These are phyloP conservation scores for Boletus vermiculosoides DNA, from an alignment of 768 basidiomycete species.

Conservation along the genomic window DNA sequence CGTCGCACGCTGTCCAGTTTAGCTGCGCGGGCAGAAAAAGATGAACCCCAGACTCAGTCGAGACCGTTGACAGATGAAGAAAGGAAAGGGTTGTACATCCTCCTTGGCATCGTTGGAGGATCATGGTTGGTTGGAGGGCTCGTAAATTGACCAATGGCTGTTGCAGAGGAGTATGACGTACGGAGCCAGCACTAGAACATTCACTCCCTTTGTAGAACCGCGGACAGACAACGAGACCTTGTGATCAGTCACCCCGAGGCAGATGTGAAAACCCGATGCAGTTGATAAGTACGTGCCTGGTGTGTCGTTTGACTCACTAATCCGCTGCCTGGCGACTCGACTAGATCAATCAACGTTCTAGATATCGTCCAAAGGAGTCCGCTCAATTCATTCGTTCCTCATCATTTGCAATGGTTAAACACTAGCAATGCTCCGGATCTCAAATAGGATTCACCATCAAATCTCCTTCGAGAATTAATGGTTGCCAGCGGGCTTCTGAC, in stretches of 20 bases:
- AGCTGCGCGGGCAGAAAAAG: constrained; percentile 16
- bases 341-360: background rate
- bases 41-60: constrained; percentile 22
- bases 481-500: constrained; percentile 6
- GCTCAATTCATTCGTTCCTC: background rate
- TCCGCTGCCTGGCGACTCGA: background rate
- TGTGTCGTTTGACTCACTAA: background rate
- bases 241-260: background rate
- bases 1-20: constrained; percentile 14
- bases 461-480: constrained; percentile 2
- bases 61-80: constrained; percentile 44
- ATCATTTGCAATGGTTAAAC: constrained; percentile 1
- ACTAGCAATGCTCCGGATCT: background rate
- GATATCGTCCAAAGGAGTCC: background rate
- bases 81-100: constrained; percentile 44
- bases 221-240: background rate
- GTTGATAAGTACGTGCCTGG: background rate
- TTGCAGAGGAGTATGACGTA: constrained; percentile 11
- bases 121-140: constrained; percentile 47
- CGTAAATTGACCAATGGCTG: constrained; percentile 13
- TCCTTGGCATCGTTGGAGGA: constrained; percentile 48
- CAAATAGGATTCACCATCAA: background rate
- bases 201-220: constrained; percentile 2
- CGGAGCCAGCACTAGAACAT: constrained; percentile 15
- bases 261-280: background rate